Percentiles rank a stretch among this genome's conserved stretches.
These are phyloP conservation scores for Leccinellum luteum DNA, from an alignment of 768 basidiomycete genomes.

Conservation along the genomic window DNA sequence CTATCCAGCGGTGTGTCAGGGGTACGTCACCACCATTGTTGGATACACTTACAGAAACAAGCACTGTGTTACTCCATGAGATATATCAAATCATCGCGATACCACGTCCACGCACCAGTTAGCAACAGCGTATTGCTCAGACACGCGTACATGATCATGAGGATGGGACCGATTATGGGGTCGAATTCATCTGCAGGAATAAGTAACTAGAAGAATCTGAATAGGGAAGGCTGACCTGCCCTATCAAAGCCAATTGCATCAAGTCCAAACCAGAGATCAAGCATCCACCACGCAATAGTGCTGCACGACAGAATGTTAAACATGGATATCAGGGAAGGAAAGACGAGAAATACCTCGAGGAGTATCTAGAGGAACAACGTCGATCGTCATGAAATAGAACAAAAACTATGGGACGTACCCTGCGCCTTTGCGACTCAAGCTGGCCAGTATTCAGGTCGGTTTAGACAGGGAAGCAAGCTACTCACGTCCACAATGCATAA, in stretches of 20 bases:
- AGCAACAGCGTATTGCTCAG: constrained; percentile 89
- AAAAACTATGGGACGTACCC: constrained; percentile 37
- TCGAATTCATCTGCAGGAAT: constrained; percentile 65
- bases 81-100: background rate
- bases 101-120: constrained; percentile 57
- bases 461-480: constrained; percentile 17
- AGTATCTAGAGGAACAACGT: constrained; percentile 25
- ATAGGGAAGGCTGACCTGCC: constrained; percentile 54
- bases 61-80: constrained; percentile 43
- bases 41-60: constrained; percentile 63
- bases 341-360: constrained; percentile 33
- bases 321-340: background rate
- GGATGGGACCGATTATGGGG: constrained; percentile 82
- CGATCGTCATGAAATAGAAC: background rate
- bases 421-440: constrained; percentile 60
- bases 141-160: constrained; percentile 90
- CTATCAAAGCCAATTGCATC: constrained; percentile 87
- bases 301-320: constrained; percentile 26
- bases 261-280: constrained; percentile 92
- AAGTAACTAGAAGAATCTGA: background rate
- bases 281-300: constrained; percentile 92
- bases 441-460: constrained; percentile 27
- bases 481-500: constrained; percentile 92
- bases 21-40: background rate
- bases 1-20: constrained; percentile 38